Evolutionary conservation across 495 filamentous ascomycete species (phyloP).

Genomic region (Delitschia confertaspora): DNA sequence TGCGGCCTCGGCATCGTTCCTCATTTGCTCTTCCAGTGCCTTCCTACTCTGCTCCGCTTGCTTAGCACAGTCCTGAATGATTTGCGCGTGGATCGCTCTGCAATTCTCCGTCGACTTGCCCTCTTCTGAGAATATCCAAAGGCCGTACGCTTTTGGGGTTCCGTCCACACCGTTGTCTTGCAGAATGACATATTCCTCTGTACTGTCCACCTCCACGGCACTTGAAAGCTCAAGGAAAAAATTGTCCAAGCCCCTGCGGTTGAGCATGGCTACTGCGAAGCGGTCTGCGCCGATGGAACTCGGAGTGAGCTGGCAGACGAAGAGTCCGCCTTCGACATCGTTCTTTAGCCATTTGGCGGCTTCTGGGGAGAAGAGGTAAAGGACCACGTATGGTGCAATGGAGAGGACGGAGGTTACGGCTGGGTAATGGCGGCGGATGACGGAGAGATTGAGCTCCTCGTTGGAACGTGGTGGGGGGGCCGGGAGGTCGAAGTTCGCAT

Average conservation of each 20-base stretch:
- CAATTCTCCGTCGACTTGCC: constrained; percentile 48
- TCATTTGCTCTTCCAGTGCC: constrained; percentile 33
- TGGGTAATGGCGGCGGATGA: constrained; percentile 67
- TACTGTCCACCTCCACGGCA: constrained; percentile 49
- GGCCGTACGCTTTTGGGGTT: constrained; percentile 43
- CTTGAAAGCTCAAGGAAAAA: constrained; percentile 46
- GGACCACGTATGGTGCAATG: constrained; percentile 67
- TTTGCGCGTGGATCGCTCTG: constrained; percentile 42
- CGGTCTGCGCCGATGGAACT: constrained; percentile 38
- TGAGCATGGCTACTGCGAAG: constrained; percentile 53
- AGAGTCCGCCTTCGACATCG: constrained; percentile 70
- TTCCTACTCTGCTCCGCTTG: constrained; percentile 43
- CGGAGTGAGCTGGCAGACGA: constrained; percentile 55
- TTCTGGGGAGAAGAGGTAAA: constrained; percentile 62
- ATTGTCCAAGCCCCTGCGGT: constrained; percentile 52
- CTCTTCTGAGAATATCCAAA: constrained; percentile 60
- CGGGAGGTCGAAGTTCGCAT: constrained; percentile 38
- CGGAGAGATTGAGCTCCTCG: constrained; percentile 71
- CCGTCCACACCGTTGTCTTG: constrained; percentile 29
- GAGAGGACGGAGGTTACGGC: constrained; percentile 56
- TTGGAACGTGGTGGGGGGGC: constrained; percentile 53
- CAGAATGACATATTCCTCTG: constrained; percentile 53
- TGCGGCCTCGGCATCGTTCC: constrained; percentile 3
- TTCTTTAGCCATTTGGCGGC: constrained; percentile 65
- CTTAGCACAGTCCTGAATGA: constrained; percentile 48